A percentile compares a stretch with the other conserved stretches of the same genome.
Evolutionary conservation across 2,329 filamentous ascomycete genomes (phyloP).

Genomic region (Dothistroma pini): DNA sequence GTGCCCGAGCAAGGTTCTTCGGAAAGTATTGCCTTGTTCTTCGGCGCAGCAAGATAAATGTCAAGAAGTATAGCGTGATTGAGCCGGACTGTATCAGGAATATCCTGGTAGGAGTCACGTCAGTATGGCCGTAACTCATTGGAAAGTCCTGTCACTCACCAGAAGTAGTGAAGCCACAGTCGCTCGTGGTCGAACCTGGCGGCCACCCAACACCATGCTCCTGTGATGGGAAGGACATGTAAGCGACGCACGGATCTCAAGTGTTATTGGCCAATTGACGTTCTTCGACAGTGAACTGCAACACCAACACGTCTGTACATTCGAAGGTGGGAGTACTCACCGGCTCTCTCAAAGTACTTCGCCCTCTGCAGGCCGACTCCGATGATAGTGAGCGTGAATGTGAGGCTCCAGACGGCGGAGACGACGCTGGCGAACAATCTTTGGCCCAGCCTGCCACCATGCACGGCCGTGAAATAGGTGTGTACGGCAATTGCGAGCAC

Average conservation of each 20-base stretch:
- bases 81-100: conserved; percentile 54
- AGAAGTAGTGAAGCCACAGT: conserved; percentile 33
- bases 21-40: conserved; percentile 26
- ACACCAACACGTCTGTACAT: no score
- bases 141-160: not conserved
- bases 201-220: conserved; percentile 67
- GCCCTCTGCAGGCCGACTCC: conserved; percentile 45
- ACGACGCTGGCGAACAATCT: conserved; percentile 51
- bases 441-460: conserved; percentile 51
- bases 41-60: conserved; percentile 31
- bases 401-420: conserved; percentile 54
- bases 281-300: no score
- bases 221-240: conserved; percentile 24
- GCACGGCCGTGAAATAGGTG: conserved; percentile 62
- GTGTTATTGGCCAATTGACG: no score
- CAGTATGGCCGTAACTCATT: conserved; percentile 30
- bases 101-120: conserved; percentile 61
- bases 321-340: not conserved
- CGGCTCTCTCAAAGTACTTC: conserved; percentile 58
- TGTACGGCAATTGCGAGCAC: conserved; percentile 64
- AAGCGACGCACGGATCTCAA: not conserved
- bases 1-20: conserved; percentile 9
- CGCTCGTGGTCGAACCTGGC: conserved; percentile 52
- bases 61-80: conserved; percentile 47
- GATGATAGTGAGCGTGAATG: conserved; percentile 55